Evolutionary conservation across 139 green algal species (phyloP).

Genomic region (Chlamydomonas schloesseri): DNA sequence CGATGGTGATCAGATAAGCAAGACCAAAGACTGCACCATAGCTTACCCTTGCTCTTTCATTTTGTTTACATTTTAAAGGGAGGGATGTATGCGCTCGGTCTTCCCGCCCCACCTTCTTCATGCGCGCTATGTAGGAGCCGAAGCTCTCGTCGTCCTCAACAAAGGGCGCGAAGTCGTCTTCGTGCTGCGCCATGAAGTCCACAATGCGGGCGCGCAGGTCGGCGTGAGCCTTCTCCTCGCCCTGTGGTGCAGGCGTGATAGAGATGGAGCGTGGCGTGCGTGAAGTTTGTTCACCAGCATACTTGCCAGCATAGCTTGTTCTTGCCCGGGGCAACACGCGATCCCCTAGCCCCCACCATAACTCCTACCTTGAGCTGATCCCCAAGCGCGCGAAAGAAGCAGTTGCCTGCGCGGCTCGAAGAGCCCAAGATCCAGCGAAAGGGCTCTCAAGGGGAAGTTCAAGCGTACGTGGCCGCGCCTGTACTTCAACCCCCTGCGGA

Average conservation of each 20-base stretch:
- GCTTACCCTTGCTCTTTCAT: too few relatives aligned
- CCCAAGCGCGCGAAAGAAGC: constrained; percentile 78
- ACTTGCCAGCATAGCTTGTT: background rate
- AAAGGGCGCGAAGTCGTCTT: constrained; percentile 70
- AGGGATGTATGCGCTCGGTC: too few relatives aligned
- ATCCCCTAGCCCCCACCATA: too few relatives aligned
- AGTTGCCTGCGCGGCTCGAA: constrained; percentile 75
- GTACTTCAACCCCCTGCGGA: too few relatives aligned
- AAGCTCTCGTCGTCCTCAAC: constrained; percentile 84
- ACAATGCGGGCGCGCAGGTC: constrained; percentile 54
- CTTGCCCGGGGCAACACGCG: too few relatives aligned
- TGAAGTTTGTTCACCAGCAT: background rate
- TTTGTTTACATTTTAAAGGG: too few relatives aligned
- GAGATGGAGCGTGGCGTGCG: background rate
- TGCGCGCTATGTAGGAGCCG: constrained; percentile 68
- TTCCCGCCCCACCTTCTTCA: constrained; percentile 62
- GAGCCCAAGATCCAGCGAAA: too few relatives aligned
- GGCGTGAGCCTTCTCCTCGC: constrained; percentile 61
- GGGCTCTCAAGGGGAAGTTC: too few relatives aligned
- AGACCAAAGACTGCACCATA: too few relatives aligned
- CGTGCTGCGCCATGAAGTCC: constrained; percentile 51
- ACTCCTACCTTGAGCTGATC: constrained; percentile 80
- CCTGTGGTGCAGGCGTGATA: constrained; percentile 37
- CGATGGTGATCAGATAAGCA: too few relatives aligned
- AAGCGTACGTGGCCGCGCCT: too few relatives aligned